Evolutionary conservation across 495 filamentous ascomycete genomes (phyloP).

Genomic region (Talaromyces liani): DNA sequence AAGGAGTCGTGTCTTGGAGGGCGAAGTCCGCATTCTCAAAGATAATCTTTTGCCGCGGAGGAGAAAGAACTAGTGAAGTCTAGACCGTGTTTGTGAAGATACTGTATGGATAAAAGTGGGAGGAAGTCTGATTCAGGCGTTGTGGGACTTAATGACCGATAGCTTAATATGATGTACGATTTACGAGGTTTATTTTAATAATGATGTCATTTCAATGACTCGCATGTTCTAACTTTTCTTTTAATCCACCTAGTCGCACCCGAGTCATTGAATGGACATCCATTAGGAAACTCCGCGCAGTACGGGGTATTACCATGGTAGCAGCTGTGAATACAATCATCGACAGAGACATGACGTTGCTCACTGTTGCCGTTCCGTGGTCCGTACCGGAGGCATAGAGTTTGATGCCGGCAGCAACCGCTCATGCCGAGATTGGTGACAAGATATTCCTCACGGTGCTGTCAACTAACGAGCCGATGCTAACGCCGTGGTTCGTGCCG

Average conservation of each 20-base stretch:
- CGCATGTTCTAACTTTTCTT: not conserved
- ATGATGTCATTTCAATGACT: not conserved
- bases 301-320: slow-evolving; percentile 35
- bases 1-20: not conserved
- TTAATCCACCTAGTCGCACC: slow-evolving; percentile 25
- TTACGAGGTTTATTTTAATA: not conserved
- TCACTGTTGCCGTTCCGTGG: not conserved
- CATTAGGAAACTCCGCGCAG: slow-evolving; percentile 27
- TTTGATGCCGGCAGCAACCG: not conserved
- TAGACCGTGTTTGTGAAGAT: not conserved
- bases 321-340: slow-evolving; percentile 37
- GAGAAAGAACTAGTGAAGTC: not conserved
- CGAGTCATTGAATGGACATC: slow-evolving; percentile 25
- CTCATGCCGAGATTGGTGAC: not conserved
- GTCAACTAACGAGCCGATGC: not conserved
- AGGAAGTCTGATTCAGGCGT: not conserved
- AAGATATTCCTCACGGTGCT: not conserved
- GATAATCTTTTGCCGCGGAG: slow-evolving; percentile 3
- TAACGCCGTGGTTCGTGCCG: not conserved
- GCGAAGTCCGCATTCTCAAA: slow-evolving; percentile 5
- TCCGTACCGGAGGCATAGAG: not conserved
- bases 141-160: not conserved
- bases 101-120: slow-evolving; percentile 1
- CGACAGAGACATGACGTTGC: slow-evolving; percentile 12
- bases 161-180: slow-evolving; percentile 1